phyloP scores from a whole-genome alignment of 2,329 filamentous ascomycete genomes.

The Pseudocercospora macadamiae region DNA sequence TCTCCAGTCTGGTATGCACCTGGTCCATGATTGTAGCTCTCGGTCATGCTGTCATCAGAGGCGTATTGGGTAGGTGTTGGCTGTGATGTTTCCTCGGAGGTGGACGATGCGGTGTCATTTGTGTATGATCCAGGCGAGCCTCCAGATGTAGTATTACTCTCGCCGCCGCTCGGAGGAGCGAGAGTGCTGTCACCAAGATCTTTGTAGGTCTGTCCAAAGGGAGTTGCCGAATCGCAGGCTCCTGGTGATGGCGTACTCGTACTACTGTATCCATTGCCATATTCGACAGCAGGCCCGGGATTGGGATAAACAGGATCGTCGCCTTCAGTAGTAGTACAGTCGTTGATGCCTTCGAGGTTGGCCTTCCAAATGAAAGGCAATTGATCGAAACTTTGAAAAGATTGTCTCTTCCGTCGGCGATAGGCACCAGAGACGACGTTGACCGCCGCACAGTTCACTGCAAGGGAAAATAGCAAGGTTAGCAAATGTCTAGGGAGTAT shows the following conservation, averaged over 20 bases:
- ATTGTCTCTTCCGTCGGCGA: conserved; percentile 23
- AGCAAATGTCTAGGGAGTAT: too few species aligned
- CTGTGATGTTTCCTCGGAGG: neutral
- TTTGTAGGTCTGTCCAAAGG: conserved; percentile 35
- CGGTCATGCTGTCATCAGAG: conserved; percentile 6
- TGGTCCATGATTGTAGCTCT: neutral
- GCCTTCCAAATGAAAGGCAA: conserved; percentile 50
- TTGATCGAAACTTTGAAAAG: conserved; percentile 31
- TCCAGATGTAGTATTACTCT: neutral
- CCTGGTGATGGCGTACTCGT: conserved; percentile 32
- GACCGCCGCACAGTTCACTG: conserved; percentile 28
- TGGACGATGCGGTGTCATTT: conserved; percentile 2
- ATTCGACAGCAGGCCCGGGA: conserved; percentile 46
- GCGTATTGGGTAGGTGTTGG: neutral
- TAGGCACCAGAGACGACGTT: conserved; percentile 52
- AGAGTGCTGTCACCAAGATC: conserved; percentile 19
- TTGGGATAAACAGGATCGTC: conserved; percentile 45
- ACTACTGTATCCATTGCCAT: conserved; percentile 39
- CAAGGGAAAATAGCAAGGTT: too few species aligned
- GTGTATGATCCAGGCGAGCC: conserved; percentile 2
- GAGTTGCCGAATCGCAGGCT: conserved; percentile 36
- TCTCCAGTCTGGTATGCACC: too few species aligned
- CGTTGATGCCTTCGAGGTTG: conserved; percentile 46
- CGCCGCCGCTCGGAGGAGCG: conserved; percentile 6
- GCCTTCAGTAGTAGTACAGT: conserved; percentile 44